phyloP scores from a whole-genome alignment of 2,329 filamentous ascomycete genomes.

The Madurella mycetomatis region DNA sequence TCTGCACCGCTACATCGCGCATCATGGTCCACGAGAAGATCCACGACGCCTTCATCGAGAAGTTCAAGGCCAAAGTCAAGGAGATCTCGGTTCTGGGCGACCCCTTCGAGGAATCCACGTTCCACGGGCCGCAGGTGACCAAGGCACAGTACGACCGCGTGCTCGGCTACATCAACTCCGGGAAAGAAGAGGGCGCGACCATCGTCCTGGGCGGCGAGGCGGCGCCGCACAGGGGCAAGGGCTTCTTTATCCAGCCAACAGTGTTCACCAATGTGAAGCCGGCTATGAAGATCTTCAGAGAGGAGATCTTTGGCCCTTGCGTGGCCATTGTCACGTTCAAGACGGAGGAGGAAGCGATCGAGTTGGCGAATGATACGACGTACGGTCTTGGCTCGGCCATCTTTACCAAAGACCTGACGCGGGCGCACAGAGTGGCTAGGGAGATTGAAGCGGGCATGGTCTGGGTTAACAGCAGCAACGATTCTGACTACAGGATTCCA shows the following conservation, averaged over 20 bases:
- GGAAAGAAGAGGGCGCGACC: conserved; percentile 62
- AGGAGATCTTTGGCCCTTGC: conserved; percentile 37
- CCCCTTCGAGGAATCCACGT: conserved; percentile 61
- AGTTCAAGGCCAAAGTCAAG: conserved; percentile 57
- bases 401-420: conserved; percentile 52
- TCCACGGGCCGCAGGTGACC: conserved; percentile 67
- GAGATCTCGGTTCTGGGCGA: conserved; percentile 59
- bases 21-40: conserved; percentile 56
- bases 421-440: conserved; percentile 42
- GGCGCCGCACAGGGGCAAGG: conserved; percentile 48
- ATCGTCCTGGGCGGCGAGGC: conserved; percentile 56
- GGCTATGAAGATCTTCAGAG: conserved; percentile 33
- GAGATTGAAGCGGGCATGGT: conserved; percentile 55
- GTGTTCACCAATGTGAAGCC: conserved; percentile 35
- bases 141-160: conserved; percentile 64
- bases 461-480: conserved; percentile 44
- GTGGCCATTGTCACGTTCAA: conserved; percentile 33
- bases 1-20: conserved; percentile 57
- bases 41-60: conserved; percentile 56
- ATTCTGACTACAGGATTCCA: conserved; percentile 47
- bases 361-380: conserved; percentile 41
- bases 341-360: conserved; percentile 36
- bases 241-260: conserved; percentile 35
- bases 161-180: conserved; percentile 60
- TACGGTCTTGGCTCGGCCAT: conserved; percentile 56